Evolutionary conservation across 768 basidiomycete species (phyloP).

Genomic region (Hygrocybe punicea): DNA sequence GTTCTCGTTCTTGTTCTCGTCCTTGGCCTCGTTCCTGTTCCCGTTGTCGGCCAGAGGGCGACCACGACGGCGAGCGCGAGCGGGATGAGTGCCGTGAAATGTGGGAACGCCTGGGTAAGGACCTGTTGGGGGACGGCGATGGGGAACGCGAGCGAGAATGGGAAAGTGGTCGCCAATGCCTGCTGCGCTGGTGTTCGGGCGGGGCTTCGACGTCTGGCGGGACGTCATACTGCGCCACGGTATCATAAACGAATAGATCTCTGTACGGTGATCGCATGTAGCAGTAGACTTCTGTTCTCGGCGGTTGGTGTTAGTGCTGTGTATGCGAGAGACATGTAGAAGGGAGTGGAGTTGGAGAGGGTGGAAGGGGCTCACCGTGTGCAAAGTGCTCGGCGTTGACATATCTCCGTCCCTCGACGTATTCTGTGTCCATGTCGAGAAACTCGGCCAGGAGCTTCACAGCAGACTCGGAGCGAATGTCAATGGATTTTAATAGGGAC

Average conservation of each 20-base stretch:
- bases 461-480: conserved; percentile 87
- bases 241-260: conserved; percentile 80
- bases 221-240: conserved; percentile 72
- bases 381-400: conserved; percentile 89
- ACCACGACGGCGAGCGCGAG: conserved; percentile 34
- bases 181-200: conserved; percentile 27
- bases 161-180: conserved; percentile 25
- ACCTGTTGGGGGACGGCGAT: neutral
- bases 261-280: conserved; percentile 87
- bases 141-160: conserved; percentile 21
- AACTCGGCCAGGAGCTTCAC: conserved; percentile 84
- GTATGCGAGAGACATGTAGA: neutral
- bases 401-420: conserved; percentile 53
- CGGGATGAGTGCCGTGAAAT: conserved; percentile 16
- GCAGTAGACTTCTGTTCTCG: conserved; percentile 70
- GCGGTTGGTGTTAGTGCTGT: neutral
- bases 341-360: no score
- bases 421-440: conserved; percentile 70
- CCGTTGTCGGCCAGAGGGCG: conserved; percentile 31
- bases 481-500: conserved; percentile 87
- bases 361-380: conserved; percentile 60
- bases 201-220: conserved; percentile 43
- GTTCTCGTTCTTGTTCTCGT: neutral
- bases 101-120: conserved; percentile 1
- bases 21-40: conserved; percentile 7